Evolutionary conservation across 2,329 filamentous ascomycete species (phyloP).

Genomic region (Fusarium oligoseptatum): DNA sequence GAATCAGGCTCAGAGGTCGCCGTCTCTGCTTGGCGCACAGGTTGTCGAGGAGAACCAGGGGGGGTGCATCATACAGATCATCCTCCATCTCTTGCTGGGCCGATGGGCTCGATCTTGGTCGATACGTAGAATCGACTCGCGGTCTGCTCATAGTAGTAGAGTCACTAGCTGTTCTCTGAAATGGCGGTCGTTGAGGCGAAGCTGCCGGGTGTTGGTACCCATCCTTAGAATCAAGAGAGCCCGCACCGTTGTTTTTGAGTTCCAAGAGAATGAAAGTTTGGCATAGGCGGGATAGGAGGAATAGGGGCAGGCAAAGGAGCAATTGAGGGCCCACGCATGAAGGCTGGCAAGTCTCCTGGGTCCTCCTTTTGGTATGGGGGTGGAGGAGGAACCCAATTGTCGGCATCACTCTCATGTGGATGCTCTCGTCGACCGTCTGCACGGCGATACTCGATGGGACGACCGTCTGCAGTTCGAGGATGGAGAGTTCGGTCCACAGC

Average conservation of each 20-base stretch:
- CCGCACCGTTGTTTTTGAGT: background rate
- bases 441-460: slow-evolving; percentile 73
- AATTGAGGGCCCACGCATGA: slow-evolving; percentile 64
- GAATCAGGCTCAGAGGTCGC: slow-evolving; percentile 9
- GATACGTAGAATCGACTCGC: slow-evolving; percentile 42
- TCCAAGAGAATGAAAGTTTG: slow-evolving; percentile 7
- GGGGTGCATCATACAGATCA: slow-evolving; percentile 64
- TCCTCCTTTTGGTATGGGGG: slow-evolving; percentile 82
- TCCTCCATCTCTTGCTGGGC: slow-evolving; percentile 52
- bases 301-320: slow-evolving; percentile 50
- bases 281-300: slow-evolving; percentile 42
- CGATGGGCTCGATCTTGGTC: slow-evolving; percentile 52
- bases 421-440: slow-evolving; percentile 79
- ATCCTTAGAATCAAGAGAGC: slow-evolving; percentile 11
- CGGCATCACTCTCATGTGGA: slow-evolving; percentile 88
- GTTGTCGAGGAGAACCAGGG: slow-evolving; percentile 55
- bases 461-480: slow-evolving; percentile 66
- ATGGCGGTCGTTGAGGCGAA: slow-evolving; percentile 35
- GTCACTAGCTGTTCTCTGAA: slow-evolving; percentile 55
- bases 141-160: slow-evolving; percentile 48
- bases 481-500: slow-evolving; percentile 78
- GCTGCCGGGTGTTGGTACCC: slow-evolving; percentile 18
- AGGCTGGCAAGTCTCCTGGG: slow-evolving; percentile 67
- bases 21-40: slow-evolving; percentile 10
- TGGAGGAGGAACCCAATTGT: slow-evolving; percentile 89